Conservation (phyloP, 2,329 filamentous ascomycete species). For the Fusarium dlaminii region DNA sequence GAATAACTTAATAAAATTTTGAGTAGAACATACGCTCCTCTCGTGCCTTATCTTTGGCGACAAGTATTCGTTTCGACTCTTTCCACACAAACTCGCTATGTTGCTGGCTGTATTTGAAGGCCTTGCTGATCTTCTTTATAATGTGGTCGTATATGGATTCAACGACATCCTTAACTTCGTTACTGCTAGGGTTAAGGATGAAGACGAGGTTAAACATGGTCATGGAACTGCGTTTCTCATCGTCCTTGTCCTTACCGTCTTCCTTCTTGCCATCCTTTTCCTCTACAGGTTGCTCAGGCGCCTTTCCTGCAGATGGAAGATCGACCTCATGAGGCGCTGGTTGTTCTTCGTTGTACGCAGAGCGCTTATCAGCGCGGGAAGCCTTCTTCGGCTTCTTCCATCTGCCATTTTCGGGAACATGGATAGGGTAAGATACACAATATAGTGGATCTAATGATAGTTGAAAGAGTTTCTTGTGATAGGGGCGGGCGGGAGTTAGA, state of each 20-base stretch:
- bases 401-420: constrained; percentile 79
- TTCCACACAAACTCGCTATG: constrained; percentile 91
- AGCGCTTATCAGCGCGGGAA: constrained; percentile 51
- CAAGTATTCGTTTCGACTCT: constrained; percentile 84
- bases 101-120: constrained; percentile 91
- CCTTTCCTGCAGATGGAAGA: constrained; percentile 31
- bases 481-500: constrained; percentile 77
- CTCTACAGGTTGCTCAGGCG: constrained; percentile 42
- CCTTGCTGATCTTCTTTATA: constrained; percentile 91
- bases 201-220: constrained; percentile 99
- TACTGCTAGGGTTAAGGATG: constrained; percentile 80
- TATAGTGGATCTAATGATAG: constrained; percentile 81
- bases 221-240: constrained; percentile 77
- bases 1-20: background rate
- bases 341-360: constrained; percentile 48
- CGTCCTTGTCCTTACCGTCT: constrained; percentile 51
- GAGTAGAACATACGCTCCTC: constrained; percentile 64
- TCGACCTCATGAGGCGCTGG: constrained; percentile 45
- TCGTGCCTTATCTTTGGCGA: constrained; percentile 82
- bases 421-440: constrained; percentile 85
- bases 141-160: constrained; percentile 87
- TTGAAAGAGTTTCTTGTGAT: constrained; percentile 85
- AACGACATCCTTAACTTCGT: constrained; percentile 79
- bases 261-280: constrained; percentile 43
- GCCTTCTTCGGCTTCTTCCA: constrained; percentile 76